These are phyloP conservation scores for Ilyonectria robusta DNA, from an alignment of 2,329 filamentous ascomycete species.

Conservation along the genomic window DNA sequence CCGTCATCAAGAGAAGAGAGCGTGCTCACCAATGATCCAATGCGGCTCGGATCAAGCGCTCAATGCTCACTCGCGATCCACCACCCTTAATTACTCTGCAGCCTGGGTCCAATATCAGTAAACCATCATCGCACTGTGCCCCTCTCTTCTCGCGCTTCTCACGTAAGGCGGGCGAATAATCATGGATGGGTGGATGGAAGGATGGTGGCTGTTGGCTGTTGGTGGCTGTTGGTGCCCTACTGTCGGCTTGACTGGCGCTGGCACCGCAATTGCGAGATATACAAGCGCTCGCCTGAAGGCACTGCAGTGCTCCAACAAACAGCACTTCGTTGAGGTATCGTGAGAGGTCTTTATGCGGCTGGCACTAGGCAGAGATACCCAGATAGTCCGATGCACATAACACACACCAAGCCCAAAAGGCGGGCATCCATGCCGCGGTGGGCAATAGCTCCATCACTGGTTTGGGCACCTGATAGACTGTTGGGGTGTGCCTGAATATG, in stretches of 20 bases:
- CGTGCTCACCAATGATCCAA: not conserved
- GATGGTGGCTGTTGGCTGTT: not conserved
- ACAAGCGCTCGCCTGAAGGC: not conserved
- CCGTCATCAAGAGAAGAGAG: not conserved
- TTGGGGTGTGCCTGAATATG: slow-evolving; percentile 30
- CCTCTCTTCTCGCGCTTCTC: slow-evolving; percentile 33
- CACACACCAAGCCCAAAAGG: not conserved
- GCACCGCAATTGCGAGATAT: slow-evolving; percentile 3
- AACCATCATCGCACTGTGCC: slow-evolving; percentile 30
- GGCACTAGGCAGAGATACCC: slow-evolving; percentile 7
- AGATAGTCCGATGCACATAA: not conserved
- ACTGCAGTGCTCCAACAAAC: slow-evolving; percentile 1
- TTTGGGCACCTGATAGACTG: slow-evolving; percentile 41
- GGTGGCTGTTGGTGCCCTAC: not conserved
- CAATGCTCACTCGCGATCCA: slow-evolving; percentile 11
- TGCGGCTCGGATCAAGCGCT: not conserved
- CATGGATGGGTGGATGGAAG: slow-evolving; percentile 20
- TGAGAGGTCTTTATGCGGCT: not conserved
- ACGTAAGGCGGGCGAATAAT: slow-evolving; percentile 36
- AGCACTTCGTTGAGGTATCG: slow-evolving; percentile 2
- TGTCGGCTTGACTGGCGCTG: not conserved
- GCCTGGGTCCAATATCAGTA: slow-evolving; percentile 1
- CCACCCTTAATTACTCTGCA: not conserved
- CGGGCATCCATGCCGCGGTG: slow-evolving; percentile 28
- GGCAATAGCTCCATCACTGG: slow-evolving; percentile 37